Conservation (phyloP, 2,329 filamentous ascomycete species). For the Trichophyton verrucosum region DNA sequence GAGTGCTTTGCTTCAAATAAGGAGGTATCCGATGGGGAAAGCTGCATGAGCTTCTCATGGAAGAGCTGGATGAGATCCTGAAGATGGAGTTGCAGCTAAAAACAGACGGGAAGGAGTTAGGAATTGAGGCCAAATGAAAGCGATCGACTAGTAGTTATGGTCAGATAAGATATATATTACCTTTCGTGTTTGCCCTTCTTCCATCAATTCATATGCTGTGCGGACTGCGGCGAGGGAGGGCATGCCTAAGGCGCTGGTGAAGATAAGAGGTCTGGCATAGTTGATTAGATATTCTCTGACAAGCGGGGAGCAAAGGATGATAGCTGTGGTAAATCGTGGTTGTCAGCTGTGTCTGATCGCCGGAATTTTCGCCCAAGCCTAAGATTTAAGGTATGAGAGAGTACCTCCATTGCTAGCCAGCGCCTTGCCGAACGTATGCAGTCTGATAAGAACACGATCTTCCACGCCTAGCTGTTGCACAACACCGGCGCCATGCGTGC, state of each 20-base stretch:
- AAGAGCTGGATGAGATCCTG: slow-evolving; percentile 37
- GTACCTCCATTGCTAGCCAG: slow-evolving; percentile 55
- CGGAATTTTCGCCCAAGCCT: background rate
- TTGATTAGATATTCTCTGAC: slow-evolving; percentile 58
- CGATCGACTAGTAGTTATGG: background rate
- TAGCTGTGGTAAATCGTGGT: slow-evolving; percentile 29
- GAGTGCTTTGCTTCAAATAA: slow-evolving; percentile 30
- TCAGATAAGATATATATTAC: slow-evolving; percentile 20
- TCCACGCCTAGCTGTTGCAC: slow-evolving; percentile 41
- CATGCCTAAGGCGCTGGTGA: slow-evolving; percentile 57
- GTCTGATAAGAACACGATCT: slow-evolving; percentile 36
- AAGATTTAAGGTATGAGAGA: slow-evolving; percentile 17
- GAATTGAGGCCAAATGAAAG: slow-evolving; percentile 10
- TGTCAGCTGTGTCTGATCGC: slow-evolving; percentile 9
- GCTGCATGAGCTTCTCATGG: slow-evolving; percentile 31
- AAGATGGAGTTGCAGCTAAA: slow-evolving; percentile 34
- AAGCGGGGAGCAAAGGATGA: slow-evolving; percentile 49
- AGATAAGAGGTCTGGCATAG: slow-evolving; percentile 63
- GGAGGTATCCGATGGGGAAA: slow-evolving; percentile 21
- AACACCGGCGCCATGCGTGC: slow-evolving; percentile 37
- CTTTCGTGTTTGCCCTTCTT: slow-evolving; percentile 35
- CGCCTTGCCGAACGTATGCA: slow-evolving; percentile 45
- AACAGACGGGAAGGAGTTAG: background rate
- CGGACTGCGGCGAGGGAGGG: slow-evolving; percentile 48
- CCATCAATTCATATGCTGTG: slow-evolving; percentile 47